Evolutionary conservation across 1,139 yeast species (phyloP).

Genomic region (Diutina rugosa): DNA sequence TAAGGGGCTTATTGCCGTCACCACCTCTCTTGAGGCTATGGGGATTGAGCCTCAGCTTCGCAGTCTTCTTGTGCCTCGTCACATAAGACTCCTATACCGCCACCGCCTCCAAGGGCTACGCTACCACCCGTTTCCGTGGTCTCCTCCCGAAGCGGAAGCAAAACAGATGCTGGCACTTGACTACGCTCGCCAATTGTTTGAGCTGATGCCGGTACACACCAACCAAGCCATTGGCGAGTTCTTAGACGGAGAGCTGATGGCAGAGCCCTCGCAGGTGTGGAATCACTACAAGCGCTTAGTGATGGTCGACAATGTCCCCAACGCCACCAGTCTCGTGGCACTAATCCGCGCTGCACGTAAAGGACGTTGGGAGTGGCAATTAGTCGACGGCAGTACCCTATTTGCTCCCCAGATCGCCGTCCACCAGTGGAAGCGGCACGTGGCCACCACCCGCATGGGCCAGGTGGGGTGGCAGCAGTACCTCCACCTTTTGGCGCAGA

Average conservation of each 20-base stretch:
- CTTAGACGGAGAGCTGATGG: constrained; percentile 33
- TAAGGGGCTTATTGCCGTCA: constrained; percentile 11
- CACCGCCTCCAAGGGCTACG: not conserved
- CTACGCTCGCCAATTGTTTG: not conserved
- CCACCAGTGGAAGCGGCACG: constrained; percentile 34
- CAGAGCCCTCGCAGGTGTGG: constrained; percentile 15
- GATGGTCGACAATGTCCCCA: constrained; percentile 19
- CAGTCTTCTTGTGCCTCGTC: not conserved
- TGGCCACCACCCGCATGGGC: constrained; percentile 23
- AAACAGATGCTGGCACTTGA: not conserved
- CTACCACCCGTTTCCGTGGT: not conserved
- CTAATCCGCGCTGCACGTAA: constrained; percentile 26
- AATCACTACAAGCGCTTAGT: not conserved
- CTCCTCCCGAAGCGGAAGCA: not conserved
- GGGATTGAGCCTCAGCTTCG: not conserved
- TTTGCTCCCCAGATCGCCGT: constrained; percentile 53
- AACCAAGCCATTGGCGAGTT: constrained; percentile 18
- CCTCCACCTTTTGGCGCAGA: constrained; percentile 34
- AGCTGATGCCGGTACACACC: constrained; percentile 10
- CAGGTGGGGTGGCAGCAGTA: constrained; percentile 38
- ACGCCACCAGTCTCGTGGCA: constrained; percentile 27
- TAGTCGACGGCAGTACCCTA: constrained; percentile 14
- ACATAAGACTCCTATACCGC: not conserved
- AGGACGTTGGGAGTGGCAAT: constrained; percentile 10
- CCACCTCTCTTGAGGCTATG: constrained; percentile 6